Percentiles rank a stretch among this genome's conserved stretches.
phyloP scores from a whole-genome alignment of 2,329 filamentous ascomycete genomes.

The Aciculosporium take region DNA sequence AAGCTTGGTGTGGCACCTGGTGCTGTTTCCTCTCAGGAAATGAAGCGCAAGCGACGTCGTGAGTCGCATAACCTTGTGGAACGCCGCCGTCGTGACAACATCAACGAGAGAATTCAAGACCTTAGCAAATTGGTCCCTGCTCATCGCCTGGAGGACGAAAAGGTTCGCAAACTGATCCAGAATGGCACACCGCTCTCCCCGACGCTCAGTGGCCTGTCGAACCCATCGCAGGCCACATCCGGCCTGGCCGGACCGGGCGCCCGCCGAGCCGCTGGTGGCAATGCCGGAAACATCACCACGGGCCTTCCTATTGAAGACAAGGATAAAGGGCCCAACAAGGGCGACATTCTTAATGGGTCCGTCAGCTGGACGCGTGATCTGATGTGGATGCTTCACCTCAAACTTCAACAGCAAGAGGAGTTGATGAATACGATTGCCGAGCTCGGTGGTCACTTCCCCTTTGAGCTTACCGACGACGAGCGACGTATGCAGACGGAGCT shows the following conservation, averaged over 20 bases:
- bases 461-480: constrained; percentile 80
- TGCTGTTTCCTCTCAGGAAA: constrained; percentile 68
- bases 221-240: constrained; percentile 66
- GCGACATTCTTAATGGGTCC: constrained; percentile 91
- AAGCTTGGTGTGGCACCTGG: constrained; percentile 51
- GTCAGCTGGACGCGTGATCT: constrained; percentile 95
- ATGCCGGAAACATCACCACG: constrained; percentile 72
- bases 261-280: constrained; percentile 58
- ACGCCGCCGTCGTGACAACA: constrained; percentile 87
- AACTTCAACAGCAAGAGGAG: constrained; percentile 81
- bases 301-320: constrained; percentile 91
- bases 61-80: constrained; percentile 97
- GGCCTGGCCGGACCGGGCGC: constrained; percentile 75
- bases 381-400: constrained; percentile 90
- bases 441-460: constrained; percentile 62
- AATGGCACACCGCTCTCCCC: constrained; percentile 85
- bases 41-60: constrained; percentile 77
- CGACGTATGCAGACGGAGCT: constrained; percentile 91
- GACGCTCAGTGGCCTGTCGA: constrained; percentile 55
- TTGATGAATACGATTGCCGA: constrained; percentile 61
- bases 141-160: constrained; percentile 91
- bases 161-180: constrained; percentile 85
- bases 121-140: constrained; percentile 83
- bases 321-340: constrained; percentile 97
- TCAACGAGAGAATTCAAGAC: constrained; percentile 97